A percentile compares a stretch with the other conserved stretches of the same genome.
Evolutionary conservation across 1,284 basidiomycete species (phyloP).

Genomic region (Coniophora puteana): DNA sequence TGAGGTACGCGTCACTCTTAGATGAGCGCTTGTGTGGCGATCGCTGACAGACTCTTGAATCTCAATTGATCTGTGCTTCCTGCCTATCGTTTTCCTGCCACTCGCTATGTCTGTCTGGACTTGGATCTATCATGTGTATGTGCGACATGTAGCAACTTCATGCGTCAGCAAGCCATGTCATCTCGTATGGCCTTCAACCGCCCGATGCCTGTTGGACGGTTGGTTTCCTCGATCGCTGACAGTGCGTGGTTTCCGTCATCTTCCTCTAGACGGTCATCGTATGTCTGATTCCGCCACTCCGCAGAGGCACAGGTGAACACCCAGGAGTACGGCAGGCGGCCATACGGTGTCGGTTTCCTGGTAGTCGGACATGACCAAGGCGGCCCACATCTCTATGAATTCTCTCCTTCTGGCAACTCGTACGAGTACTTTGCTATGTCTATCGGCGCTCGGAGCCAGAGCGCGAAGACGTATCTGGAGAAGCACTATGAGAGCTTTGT

Average conservation of each 20-base stretch:
- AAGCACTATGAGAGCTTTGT: slow-evolving; percentile 87
- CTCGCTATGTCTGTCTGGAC: slow-evolving; percentile 7
- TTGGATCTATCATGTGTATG: slow-evolving; percentile 3
- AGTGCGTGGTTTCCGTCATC: slow-evolving; percentile 53
- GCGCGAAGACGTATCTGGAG: slow-evolving; percentile 98
- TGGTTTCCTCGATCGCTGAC: slow-evolving; percentile 93
- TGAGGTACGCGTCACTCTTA: slow-evolving; percentile 61
- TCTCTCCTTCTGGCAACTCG: slow-evolving; percentile 95
- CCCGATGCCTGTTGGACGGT: slow-evolving; percentile 89
- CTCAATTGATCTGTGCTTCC: too few species aligned
- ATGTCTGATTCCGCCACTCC: slow-evolving; percentile 9
- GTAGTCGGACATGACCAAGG: slow-evolving; percentile 94
- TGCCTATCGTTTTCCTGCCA: too few species aligned
- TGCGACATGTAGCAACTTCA: slow-evolving; percentile 94
- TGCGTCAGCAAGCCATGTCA: slow-evolving; percentile 98
- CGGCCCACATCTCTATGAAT: slow-evolving; percentile 97
- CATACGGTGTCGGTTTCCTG: slow-evolving; percentile 98
- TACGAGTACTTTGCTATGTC: slow-evolving; percentile 99
- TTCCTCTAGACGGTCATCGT: not conserved
- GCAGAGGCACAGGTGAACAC: slow-evolving; percentile 98
- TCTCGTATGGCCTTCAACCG: slow-evolving; percentile 95
- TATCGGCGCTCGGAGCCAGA: slow-evolving; percentile 96
- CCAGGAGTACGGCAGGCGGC: slow-evolving; percentile 95
- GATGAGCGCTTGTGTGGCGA: too few species aligned
- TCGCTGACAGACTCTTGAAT: too few species aligned